A percentile compares a stretch with the other conserved stretches of the same genome.
These are phyloP conservation scores for Erodium trifolium DNA, from an alignment of 441 rosid species.

Conservation along the genomic window DNA sequence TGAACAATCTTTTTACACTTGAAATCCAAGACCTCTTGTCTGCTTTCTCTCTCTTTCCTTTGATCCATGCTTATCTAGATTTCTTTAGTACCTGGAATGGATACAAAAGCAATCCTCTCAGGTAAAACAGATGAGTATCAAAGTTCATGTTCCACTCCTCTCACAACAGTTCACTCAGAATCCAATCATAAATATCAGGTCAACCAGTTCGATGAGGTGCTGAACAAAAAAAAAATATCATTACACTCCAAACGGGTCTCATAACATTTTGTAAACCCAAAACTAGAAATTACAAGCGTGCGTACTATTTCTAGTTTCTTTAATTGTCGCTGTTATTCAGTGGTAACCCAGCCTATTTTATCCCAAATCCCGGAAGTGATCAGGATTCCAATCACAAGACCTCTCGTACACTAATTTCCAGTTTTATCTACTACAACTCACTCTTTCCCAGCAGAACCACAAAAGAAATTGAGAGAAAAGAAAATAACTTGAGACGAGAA, in stretches of 20 bases:
- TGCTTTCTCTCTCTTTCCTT: slow-evolving; percentile 11
- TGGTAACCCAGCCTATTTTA: too few species aligned
- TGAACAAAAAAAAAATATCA: too few species aligned
- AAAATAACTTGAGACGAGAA: not conserved
- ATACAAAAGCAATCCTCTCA: not conserved
- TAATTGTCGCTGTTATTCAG: too few species aligned
- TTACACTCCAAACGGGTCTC: too few species aligned
- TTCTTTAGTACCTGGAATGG: not conserved
- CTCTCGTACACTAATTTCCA: not conserved
- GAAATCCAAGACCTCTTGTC: slow-evolving; percentile 12
- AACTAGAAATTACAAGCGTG: not conserved
- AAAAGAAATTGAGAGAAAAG: not conserved
- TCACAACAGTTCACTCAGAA: not conserved
- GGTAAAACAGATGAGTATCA: not conserved
- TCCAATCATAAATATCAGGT: not conserved
- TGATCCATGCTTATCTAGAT: slow-evolving; percentile 25
- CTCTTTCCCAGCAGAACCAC: not conserved
- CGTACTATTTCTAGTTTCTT: not conserved
- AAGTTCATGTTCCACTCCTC: not conserved
- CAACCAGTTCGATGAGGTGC: too few species aligned
- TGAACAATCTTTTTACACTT: slow-evolving; percentile 12
- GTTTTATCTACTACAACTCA: not conserved
- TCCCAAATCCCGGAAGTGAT: too few species aligned
- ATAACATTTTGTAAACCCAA: not conserved
- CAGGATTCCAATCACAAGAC: not conserved